These are phyloP conservation scores for Ogataea siamensis DNA, from an alignment of 805 yeast genomes.

Conservation along the genomic window DNA sequence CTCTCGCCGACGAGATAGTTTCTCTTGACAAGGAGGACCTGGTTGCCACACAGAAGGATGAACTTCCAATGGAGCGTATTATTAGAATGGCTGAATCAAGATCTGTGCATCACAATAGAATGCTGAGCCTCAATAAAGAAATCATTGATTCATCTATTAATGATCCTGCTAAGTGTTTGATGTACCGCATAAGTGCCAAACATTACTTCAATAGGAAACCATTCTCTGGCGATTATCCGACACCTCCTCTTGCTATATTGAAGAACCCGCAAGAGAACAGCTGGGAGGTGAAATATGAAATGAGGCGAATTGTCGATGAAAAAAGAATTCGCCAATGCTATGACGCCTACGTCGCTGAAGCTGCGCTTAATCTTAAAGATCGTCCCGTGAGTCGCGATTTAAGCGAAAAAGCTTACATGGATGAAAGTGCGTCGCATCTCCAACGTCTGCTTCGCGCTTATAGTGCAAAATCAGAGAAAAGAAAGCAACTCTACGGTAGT, in stretches of 20 bases:
- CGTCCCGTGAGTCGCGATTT: slow-evolving; percentile 1
- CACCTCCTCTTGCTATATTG: slow-evolving; percentile 30
- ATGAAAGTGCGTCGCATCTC: slow-evolving; percentile 20
- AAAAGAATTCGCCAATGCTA: slow-evolving; percentile 14
- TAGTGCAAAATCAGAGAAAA: slow-evolving; percentile 30
- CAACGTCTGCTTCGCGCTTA: slow-evolving; percentile 34
- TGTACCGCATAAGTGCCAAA: slow-evolving; percentile 37
- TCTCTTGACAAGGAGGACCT: slow-evolving; percentile 19
- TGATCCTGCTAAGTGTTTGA: slow-evolving; percentile 20
- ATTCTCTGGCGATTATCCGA: slow-evolving; percentile 25
- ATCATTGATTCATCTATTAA: slow-evolving; percentile 20
- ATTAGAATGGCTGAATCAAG: slow-evolving; percentile 22
- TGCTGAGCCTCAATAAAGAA: slow-evolving; percentile 19
- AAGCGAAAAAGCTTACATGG: slow-evolving; percentile 16
- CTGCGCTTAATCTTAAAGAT: slow-evolving; percentile 2
- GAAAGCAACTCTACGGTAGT: slow-evolving; percentile 15
- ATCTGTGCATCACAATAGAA: slow-evolving; percentile 16
- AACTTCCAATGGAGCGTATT: slow-evolving; percentile 23
- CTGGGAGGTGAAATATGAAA: slow-evolving; percentile 32
- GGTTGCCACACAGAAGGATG: slow-evolving; percentile 14
- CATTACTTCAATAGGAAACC: slow-evolving; percentile 38
- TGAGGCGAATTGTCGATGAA: slow-evolving; percentile 19
- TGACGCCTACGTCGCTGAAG: slow-evolving; percentile 12
- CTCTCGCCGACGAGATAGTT: slow-evolving; percentile 23
- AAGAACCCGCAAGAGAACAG: slow-evolving; percentile 11